These are phyloP conservation scores for Diaporthe eres DNA, from an alignment of 2,329 filamentous ascomycete genomes.

Conservation along the genomic window DNA sequence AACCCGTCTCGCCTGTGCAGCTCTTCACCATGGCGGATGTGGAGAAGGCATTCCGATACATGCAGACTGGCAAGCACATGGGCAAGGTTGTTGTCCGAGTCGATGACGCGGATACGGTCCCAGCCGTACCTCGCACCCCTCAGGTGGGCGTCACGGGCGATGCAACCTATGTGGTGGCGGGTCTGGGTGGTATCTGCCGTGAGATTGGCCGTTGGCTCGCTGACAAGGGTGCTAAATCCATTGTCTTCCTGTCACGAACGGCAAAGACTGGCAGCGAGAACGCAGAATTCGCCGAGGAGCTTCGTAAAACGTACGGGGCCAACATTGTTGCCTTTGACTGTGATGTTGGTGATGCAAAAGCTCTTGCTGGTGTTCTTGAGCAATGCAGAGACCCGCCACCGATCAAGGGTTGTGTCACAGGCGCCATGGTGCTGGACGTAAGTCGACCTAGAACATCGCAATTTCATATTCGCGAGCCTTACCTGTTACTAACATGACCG, in stretches of 20 bases:
- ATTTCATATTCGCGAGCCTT: no score
- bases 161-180: constrained; percentile 51
- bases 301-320: constrained; percentile 36
- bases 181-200: constrained; percentile 52
- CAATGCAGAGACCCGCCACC: constrained; percentile 45
- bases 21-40: neutral
- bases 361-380: constrained; percentile 47
- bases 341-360: constrained; percentile 48
- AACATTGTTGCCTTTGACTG: constrained; percentile 47
- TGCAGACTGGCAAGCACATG: constrained; percentile 36
- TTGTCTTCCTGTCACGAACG: neutral
- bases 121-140: constrained; percentile 31
- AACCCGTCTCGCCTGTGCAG: neutral
- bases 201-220: constrained; percentile 47
- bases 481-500: no score
- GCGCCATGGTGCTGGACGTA: constrained; percentile 37
- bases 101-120: constrained; percentile 3
- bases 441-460: no score
- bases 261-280: constrained; percentile 33
- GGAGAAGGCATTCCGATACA: constrained; percentile 10
- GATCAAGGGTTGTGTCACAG: constrained; percentile 57
- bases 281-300: neutral
- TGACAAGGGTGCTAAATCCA: neutral
- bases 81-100: constrained; percentile 33
- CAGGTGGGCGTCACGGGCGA: constrained; percentile 29